These are phyloP conservation scores for Lactarius deliciosus DNA, from an alignment of 768 basidiomycete genomes.

Conservation along the genomic window DNA sequence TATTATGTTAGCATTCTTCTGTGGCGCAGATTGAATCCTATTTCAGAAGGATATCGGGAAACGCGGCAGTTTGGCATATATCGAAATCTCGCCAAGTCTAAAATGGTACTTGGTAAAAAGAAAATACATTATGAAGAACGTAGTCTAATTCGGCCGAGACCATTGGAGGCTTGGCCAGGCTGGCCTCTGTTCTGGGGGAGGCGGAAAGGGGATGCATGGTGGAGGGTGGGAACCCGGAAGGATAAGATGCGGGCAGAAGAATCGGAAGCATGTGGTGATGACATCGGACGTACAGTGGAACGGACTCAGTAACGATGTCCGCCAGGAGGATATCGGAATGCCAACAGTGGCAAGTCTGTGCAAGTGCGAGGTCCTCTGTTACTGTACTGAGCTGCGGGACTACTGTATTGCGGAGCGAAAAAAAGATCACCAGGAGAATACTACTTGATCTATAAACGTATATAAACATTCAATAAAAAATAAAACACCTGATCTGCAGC, in stretches of 20 bases:
- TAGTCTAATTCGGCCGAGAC: not conserved
- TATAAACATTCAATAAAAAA: too few species aligned
- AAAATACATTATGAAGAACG: not conserved
- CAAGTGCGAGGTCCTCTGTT: not conserved
- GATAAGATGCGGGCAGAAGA: not conserved
- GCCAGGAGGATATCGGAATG: not conserved
- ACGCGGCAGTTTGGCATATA: not conserved
- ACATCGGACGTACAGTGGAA: not conserved
- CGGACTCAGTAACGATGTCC: not conserved
- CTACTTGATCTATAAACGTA: too few species aligned
- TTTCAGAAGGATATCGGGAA: not conserved
- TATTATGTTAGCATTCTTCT: conserved; percentile 1
- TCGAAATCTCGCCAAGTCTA: not conserved
- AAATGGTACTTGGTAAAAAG: not conserved
- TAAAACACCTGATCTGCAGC: too few species aligned
- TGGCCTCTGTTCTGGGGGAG: not conserved
- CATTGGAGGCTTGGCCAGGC: not conserved
- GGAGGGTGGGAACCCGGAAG: not conserved
- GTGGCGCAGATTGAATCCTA: not conserved
- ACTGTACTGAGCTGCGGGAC: not conserved
- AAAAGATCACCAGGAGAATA: too few species aligned
- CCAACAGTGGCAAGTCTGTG: not conserved
- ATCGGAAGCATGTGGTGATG: not conserved
- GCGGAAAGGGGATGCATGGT: not conserved
- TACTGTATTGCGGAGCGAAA: not conserved